Evolutionary conservation across 2,329 filamentous ascomycete genomes (phyloP).

Genomic region (Rutstroemia sp.): DNA sequence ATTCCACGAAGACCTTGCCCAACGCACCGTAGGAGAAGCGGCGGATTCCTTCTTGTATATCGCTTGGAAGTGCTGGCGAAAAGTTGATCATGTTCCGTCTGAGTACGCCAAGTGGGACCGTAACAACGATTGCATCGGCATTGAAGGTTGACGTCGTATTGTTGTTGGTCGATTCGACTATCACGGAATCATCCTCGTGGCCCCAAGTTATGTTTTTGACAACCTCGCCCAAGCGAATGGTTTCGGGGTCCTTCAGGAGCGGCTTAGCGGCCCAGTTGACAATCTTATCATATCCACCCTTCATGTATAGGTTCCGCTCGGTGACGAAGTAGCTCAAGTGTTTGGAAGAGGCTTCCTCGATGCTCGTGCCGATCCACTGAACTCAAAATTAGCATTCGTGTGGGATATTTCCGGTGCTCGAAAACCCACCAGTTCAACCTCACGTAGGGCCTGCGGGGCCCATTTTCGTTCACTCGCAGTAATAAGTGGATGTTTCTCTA

Average conservation of each 20-base stretch:
- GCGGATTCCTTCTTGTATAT: conserved; percentile 32
- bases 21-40: conserved; percentile 35
- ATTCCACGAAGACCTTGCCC: conserved; percentile 38
- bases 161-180: conserved; percentile 22
- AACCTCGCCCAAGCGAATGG: conserved; percentile 32
- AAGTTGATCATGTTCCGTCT: conserved; percentile 35
- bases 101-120: conserved; percentile 34
- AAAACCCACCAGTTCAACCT: conserved; percentile 31
- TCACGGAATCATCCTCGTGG: conserved; percentile 25
- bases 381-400: background rate
- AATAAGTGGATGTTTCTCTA: conserved; percentile 34
- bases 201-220: conserved; percentile 35
- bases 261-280: conserved; percentile 35
- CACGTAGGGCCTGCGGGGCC: conserved; percentile 37
- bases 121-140: conserved; percentile 35
- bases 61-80: conserved; percentile 31
- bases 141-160: conserved; percentile 23
- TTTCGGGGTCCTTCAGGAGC: conserved; percentile 30
- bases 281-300: conserved; percentile 37
- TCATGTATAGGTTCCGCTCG: conserved; percentile 38
- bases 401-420: background rate
- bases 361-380: conserved; percentile 35
- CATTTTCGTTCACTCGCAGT: conserved; percentile 35
- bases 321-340: conserved; percentile 37
- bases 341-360: conserved; percentile 35